These are phyloP conservation scores for Gliomastix tumulicola DNA, from an alignment of 2,329 filamentous ascomycete genomes.

Conservation along the genomic window DNA sequence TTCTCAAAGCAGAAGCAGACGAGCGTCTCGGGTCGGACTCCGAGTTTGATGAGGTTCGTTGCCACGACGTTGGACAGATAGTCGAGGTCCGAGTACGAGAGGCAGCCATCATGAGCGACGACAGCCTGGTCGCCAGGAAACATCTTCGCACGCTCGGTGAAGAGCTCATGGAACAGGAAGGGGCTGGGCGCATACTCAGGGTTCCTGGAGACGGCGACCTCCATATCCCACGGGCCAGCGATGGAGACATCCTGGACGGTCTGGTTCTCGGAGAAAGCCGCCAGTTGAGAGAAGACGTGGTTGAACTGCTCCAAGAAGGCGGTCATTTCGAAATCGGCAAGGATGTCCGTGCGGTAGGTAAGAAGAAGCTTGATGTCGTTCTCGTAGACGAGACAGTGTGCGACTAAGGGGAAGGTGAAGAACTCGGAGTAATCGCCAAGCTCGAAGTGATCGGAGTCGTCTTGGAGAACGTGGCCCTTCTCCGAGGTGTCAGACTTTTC, in stretches of 20 bases:
- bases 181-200: background rate
- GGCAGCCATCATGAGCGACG: constrained; percentile 3
- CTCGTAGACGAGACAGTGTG: background rate
- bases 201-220: constrained; percentile 1
- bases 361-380: constrained; percentile 1
- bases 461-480: constrained; percentile 1
- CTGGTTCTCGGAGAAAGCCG: background rate
- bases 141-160: constrained; percentile 1
- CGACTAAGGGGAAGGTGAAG: constrained; percentile 1
- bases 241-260: background rate
- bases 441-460: background rate
- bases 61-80: background rate
- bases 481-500: background rate
- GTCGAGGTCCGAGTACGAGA: constrained; percentile 3
- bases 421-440: background rate
- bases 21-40: constrained; percentile 14
- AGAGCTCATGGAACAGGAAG: constrained; percentile 5
- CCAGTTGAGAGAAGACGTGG: constrained; percentile 1
- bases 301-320: constrained; percentile 2
- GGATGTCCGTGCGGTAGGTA: constrained; percentile 1
- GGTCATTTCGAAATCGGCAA: background rate
- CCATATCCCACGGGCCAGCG: constrained; percentile 3
- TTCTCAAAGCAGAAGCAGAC: constrained; percentile 1
- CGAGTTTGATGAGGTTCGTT: constrained; percentile 5
- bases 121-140: constrained; percentile 6